Evolutionary conservation across 164 flowering plant genomes (phyloP).

Genomic region (Nymphaea colorata): DNA sequence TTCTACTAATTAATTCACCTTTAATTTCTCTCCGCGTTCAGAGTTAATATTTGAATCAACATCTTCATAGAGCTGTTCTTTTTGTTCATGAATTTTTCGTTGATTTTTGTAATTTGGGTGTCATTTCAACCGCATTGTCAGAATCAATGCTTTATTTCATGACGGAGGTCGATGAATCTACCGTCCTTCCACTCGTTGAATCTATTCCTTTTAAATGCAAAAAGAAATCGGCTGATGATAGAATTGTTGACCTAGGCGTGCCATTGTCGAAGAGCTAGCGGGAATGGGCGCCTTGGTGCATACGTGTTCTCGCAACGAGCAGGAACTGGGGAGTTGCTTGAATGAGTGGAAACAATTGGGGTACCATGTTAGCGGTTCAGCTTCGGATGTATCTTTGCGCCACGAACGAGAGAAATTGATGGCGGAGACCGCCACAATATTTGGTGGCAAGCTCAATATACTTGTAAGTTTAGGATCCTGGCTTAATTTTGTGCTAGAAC

Average conservation of each 20-base stretch:
- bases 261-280: constrained; percentile 35
- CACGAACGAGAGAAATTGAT: constrained; percentile 19
- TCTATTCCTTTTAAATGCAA: no score
- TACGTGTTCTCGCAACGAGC: constrained; percentile 28
- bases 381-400: constrained; percentile 20
- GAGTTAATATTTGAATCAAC: no score
- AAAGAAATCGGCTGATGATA: no score
- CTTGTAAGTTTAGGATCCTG: constrained; percentile 16
- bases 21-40: no score
- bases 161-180: no score
- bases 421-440: constrained; percentile 17
- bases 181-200: no score
- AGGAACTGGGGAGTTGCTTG: constrained; percentile 20
- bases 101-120: no score
- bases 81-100: no score
- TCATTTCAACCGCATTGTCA: no score
- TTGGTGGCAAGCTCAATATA: constrained; percentile 29
- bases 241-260: constrained; percentile 12
- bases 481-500: neutral
- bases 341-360: constrained; percentile 29
- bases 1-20: no score
- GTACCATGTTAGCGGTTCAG: constrained; percentile 26
- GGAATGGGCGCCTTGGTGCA: constrained; percentile 30
- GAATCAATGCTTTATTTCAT: no score
- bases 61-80: no score